These are phyloP conservation scores for Torulaspora maleeae DNA, from an alignment of 805 yeast genomes.

Conservation along the genomic window DNA sequence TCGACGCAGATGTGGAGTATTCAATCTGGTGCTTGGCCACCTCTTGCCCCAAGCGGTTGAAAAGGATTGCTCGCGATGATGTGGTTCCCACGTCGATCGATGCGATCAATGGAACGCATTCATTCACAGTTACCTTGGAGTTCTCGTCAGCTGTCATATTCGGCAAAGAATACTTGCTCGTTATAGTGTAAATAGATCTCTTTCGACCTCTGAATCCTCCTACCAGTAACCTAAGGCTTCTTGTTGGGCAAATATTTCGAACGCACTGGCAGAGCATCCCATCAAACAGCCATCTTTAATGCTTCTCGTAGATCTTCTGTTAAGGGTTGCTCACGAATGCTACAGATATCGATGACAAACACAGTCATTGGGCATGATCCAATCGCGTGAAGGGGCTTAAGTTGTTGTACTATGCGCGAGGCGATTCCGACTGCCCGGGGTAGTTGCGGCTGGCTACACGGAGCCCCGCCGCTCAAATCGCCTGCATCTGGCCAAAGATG, in stretches of 20 bases:
- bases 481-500: too few species aligned
- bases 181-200: constrained; percentile 5
- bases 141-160: constrained; percentile 10
- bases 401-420: background rate
- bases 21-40: constrained; percentile 88
- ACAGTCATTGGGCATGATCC: background rate
- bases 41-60: constrained; percentile 67
- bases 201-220: background rate
- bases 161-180: constrained; percentile 10
- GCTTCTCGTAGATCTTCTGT: background rate
- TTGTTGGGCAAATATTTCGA: background rate
- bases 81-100: constrained; percentile 90
- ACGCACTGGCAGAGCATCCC: background rate
- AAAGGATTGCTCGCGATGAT: constrained; percentile 82
- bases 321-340: background rate
- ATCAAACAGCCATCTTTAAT: background rate
- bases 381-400: background rate
- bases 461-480: too few species aligned
- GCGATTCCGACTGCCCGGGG: constrained; percentile 1
- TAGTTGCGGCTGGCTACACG: too few species aligned
- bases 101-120: constrained; percentile 45
- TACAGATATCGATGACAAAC: too few species aligned
- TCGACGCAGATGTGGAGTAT: constrained; percentile 68
- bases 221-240: background rate
- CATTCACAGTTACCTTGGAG: constrained; percentile 12